These are phyloP conservation scores for Xylaria sp. DNA, from an alignment of 2,329 filamentous ascomycete genomes.

Conservation along the genomic window DNA sequence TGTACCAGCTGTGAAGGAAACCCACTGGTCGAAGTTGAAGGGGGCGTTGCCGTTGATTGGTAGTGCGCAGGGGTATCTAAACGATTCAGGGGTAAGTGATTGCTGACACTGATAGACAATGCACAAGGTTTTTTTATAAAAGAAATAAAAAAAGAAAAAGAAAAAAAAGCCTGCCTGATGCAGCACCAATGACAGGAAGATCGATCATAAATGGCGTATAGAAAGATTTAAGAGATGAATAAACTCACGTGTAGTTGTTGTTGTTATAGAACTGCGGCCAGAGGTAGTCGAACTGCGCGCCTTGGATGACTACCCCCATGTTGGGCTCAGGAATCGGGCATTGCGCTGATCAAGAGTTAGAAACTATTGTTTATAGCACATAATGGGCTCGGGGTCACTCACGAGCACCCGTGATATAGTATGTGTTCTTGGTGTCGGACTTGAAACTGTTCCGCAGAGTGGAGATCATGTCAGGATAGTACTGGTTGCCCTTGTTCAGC, in stretches of 20 bases:
- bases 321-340: slow-evolving; percentile 58
- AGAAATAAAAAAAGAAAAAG: no score
- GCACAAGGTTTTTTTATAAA: no score
- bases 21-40: slow-evolving; percentile 54
- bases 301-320: slow-evolving; percentile 53
- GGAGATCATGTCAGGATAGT: slow-evolving; percentile 49
- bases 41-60: slow-evolving; percentile 47
- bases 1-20: slow-evolving; percentile 46
- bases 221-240: no score
- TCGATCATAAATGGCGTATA: background rate
- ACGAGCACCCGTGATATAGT: slow-evolving; percentile 59
- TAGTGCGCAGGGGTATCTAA: slow-evolving; percentile 50
- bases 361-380: no score
- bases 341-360: slow-evolving; percentile 46
- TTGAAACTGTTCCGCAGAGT: slow-evolving; percentile 50
- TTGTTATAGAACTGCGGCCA: slow-evolving; percentile 63
- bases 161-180: background rate
- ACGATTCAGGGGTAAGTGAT: slow-evolving; percentile 18
- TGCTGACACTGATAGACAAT: background rate
- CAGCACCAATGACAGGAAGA: background rate
- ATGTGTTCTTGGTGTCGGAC: slow-evolving; percentile 49
- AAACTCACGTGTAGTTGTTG: slow-evolving; percentile 44
- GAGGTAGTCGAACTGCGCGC: slow-evolving; percentile 54
- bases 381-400: background rate
- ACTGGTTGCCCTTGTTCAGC: slow-evolving; percentile 50